Evolutionary conservation across 495 filamentous ascomycete species (phyloP), one percentile per base, ranked within the genome.

Genomic region (Terfezia claveryi): DNA sequence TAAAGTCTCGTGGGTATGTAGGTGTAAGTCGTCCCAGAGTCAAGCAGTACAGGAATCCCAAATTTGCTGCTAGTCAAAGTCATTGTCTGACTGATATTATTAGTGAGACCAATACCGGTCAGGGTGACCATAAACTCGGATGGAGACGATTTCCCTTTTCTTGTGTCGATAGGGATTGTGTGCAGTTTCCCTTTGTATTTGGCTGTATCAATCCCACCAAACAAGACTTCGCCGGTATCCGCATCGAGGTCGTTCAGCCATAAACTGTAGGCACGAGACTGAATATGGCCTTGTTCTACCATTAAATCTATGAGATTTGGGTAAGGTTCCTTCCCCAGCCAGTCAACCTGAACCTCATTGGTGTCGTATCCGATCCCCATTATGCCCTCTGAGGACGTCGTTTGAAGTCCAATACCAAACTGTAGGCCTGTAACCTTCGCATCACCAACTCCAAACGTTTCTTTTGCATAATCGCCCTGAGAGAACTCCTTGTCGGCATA

Each of bases 401-500:
- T 87, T 1, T 67, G 62, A 66, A 86, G 87, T 6, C 86, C 91
- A 59, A 95, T 73, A 17, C 89, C 91, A 66, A 96, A 91, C 65
- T 94, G 86, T 46, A 94, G 73, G 49, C 70, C 67, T 38, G 71
- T 67, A 46, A 98, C 61, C 12, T 64, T 76, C 41, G 71, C 66
- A 27, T 71, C 73, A 1, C 80, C 85, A 57, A 98, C 77, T 5
- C 66, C 67, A 53, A 98, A 67, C 1, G 75, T 82, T 64, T 98
- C 91, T 2, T 75, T 80, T 10, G 78, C 84, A 67, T 95, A 95
- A 62, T 89, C 86, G 9, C 91, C 91, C 7, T 65, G 61, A 0
- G 89, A 85, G 38, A 78, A 83, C 1, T 83, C 81, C 49, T 83
- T 83, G 67, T 96, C 91, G 27, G 85, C 84, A 64, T 98, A 98